Evolutionary conservation across 78 protist species (phyloP).

Genomic region (Chrysochromulina tobinii): DNA sequence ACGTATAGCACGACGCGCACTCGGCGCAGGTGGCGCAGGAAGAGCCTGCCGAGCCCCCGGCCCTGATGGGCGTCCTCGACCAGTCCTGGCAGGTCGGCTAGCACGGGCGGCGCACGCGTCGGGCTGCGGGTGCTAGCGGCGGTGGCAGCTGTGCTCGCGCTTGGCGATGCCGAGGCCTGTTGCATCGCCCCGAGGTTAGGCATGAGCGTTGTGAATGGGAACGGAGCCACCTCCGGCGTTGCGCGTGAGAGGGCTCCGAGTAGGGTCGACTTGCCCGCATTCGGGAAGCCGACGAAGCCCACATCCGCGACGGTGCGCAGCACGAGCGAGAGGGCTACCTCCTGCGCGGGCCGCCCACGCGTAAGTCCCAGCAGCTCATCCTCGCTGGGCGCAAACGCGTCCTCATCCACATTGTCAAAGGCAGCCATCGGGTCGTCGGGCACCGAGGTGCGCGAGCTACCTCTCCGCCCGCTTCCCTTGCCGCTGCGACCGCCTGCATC

Average conservation of each 20-base stretch:
- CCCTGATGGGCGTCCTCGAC: constrained; percentile 72
- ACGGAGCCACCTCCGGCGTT: constrained; percentile 18
- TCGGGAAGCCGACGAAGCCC: constrained; percentile 79
- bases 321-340: not conserved
- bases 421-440: not conserved
- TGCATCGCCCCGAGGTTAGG: constrained; percentile 67
- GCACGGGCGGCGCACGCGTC: not conserved
- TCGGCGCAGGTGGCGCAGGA: constrained; percentile 36
- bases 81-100: constrained; percentile 81
- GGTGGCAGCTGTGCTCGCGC: not conserved
- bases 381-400: not conserved
- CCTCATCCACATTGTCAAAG: not conserved
- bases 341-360: constrained; percentile 39
- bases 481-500: not conserved
- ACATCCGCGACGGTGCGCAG: constrained; percentile 62
- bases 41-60: constrained; percentile 68
- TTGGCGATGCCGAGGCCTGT: too few relatives aligned
- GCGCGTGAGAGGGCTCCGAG: constrained; percentile 38
- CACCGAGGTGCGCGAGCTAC: not conserved
- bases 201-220: constrained; percentile 73
- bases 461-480: too few relatives aligned
- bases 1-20: not conserved
- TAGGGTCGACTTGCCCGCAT: constrained; percentile 75
- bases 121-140: not conserved
- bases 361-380: constrained; percentile 34